phyloP scores from a whole-genome alignment of 805 yeast species.

The Novakomyces olei region DNA sequence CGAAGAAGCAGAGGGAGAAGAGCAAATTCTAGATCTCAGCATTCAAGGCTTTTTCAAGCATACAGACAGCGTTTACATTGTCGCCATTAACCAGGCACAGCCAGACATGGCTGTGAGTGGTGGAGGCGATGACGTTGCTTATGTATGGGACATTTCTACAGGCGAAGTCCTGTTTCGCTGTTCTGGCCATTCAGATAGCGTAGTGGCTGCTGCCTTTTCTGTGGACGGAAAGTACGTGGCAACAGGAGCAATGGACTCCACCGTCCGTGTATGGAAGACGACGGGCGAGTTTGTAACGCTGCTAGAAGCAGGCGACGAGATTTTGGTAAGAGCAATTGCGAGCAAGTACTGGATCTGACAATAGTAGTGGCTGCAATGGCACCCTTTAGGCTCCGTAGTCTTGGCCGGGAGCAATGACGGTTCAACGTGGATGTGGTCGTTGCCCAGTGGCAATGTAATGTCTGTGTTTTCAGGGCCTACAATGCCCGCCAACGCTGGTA shows the following conservation, averaged over 20 bases:
- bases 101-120: slow-evolving; percentile 67
- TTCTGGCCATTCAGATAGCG: slow-evolving; percentile 70
- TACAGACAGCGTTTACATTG: slow-evolving; percentile 61
- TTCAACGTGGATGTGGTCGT: slow-evolving; percentile 77
- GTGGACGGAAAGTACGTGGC: slow-evolving; percentile 58
- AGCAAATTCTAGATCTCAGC: not conserved
- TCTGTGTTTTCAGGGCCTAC: slow-evolving; percentile 36
- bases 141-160: slow-evolving; percentile 78
- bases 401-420: slow-evolving; percentile 90
- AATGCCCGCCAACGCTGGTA: slow-evolving; percentile 58
- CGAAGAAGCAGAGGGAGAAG: slow-evolving; percentile 13
- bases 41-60: slow-evolving; percentile 21
- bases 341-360: not conserved
- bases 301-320: slow-evolving; percentile 74
- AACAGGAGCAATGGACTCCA: slow-evolving; percentile 91
- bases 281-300: slow-evolving; percentile 46
- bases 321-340: slow-evolving; percentile 23
- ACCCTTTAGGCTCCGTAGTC: slow-evolving; percentile 58
- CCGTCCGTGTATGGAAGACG: slow-evolving; percentile 48
- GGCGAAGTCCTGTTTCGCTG: slow-evolving; percentile 39
- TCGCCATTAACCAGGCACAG: slow-evolving; percentile 63
- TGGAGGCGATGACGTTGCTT: slow-evolving; percentile 82
- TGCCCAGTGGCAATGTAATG: slow-evolving; percentile 35
- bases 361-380: slow-evolving; percentile 49
- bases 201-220: slow-evolving; percentile 65